phyloP scores from a whole-genome alignment of 106 monocot genomes.

The Apostasia shenzhenica region DNA sequence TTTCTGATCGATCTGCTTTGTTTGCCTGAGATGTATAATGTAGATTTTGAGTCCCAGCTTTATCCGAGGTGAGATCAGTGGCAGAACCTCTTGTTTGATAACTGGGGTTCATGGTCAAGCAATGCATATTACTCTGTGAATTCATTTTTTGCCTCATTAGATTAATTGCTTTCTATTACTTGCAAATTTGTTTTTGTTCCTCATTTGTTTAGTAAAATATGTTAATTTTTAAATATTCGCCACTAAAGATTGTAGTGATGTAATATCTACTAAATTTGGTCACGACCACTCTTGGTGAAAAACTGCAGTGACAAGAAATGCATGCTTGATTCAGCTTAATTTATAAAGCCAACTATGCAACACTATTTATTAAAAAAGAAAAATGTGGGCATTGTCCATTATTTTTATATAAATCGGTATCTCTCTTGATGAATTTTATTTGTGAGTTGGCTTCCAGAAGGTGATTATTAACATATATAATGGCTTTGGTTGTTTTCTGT shows the following conservation, averaged over 20 bases:
- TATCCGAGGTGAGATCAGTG: slow-evolving; percentile 2
- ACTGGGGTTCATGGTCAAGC: background rate
- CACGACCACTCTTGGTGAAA: background rate
- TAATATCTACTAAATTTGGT: background rate
- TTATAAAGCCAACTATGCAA: too few species aligned
- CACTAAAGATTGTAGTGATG: background rate
- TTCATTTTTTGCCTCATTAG: background rate
- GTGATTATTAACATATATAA: too few species aligned
- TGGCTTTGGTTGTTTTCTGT: too few species aligned
- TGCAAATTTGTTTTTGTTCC: background rate
- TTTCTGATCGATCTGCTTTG: slow-evolving; percentile 1
- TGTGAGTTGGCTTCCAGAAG: too few species aligned
- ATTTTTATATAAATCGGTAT: too few species aligned
- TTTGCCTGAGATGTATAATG: background rate
- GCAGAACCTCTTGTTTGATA: background rate
- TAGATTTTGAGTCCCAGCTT: background rate
- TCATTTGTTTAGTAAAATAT: background rate
- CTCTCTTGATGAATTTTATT: too few species aligned
- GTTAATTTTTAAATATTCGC: background rate
- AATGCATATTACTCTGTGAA: too few species aligned
- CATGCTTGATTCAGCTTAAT: too few species aligned
- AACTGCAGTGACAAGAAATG: too few species aligned
- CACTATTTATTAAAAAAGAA: too few species aligned
- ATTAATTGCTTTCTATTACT: background rate
- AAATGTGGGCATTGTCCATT: too few species aligned